Evolutionary conservation across 208 protist species (phyloP).

Genomic region (Trypanosoma avium): DNA sequence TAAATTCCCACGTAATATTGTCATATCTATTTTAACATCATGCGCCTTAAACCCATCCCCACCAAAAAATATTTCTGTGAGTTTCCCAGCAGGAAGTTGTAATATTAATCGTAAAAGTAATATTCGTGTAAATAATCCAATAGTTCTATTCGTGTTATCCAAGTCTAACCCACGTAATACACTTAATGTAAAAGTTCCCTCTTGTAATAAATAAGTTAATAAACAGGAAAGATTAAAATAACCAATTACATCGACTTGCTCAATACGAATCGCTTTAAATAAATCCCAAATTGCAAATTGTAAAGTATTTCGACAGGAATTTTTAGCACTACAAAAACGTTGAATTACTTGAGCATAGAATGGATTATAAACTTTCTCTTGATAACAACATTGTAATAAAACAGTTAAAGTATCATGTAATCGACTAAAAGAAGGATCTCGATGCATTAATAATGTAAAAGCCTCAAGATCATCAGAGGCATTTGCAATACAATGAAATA

Average conservation of each 20-base stretch:
- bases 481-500: slow-evolving; percentile 60
- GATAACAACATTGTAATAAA: slow-evolving; percentile 66
- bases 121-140: slow-evolving; percentile 74
- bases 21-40: slow-evolving; percentile 62
- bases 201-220: slow-evolving; percentile 52
- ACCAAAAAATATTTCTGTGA: slow-evolving; percentile 80
- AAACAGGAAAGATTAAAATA: slow-evolving; percentile 76
- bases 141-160: slow-evolving; percentile 72
- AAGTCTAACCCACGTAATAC: slow-evolving; percentile 85
- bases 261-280: slow-evolving; percentile 77
- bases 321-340: slow-evolving; percentile 69
- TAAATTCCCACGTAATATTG: slow-evolving; percentile 46
- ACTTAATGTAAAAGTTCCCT: slow-evolving; percentile 56
- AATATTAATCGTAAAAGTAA: slow-evolving; percentile 72
- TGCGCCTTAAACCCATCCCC: slow-evolving; percentile 61
- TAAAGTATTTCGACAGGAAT: slow-evolving; percentile 57
- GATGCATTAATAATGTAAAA: slow-evolving; percentile 79
- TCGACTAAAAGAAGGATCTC: slow-evolving; percentile 62
- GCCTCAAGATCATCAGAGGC: slow-evolving; percentile 77
- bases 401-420: slow-evolving; percentile 66
- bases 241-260: slow-evolving; percentile 50
- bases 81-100: slow-evolving; percentile 43
- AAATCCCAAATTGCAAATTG: slow-evolving; percentile 86
- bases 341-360: slow-evolving; percentile 75
- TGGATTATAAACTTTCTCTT: slow-evolving; percentile 68